Percentiles rank a stretch among this genome's conserved stretches.
phyloP scores from a whole-genome alignment of 2,329 filamentous ascomycete species.

The Aspergillus sp. region DNA sequence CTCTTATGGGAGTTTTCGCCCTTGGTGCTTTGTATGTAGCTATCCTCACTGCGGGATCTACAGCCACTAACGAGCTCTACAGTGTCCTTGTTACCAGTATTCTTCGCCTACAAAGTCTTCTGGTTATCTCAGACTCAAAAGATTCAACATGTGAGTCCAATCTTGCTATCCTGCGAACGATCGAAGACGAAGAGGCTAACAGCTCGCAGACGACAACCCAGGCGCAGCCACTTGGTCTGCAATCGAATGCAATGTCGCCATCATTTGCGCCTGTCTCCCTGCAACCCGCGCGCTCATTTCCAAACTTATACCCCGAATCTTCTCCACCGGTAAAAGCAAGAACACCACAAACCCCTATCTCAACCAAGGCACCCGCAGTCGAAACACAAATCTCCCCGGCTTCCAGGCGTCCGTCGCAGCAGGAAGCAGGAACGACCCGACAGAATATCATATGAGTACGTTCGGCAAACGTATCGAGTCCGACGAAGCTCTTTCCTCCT shows the following conservation, averaged over 20 bases:
- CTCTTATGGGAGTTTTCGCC: constrained; percentile 42
- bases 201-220: constrained; percentile 28
- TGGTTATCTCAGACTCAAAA: constrained; percentile 26
- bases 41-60: background rate
- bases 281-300: constrained; percentile 29
- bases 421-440: background rate
- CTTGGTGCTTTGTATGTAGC: constrained; percentile 43
- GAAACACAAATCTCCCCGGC: constrained; percentile 16
- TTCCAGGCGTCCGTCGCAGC: constrained; percentile 25
- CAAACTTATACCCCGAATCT: constrained; percentile 26
- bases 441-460: background rate
- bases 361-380: constrained; percentile 15
- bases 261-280: constrained; percentile 43
- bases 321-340: constrained; percentile 24
- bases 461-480: background rate
- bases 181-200: background rate
- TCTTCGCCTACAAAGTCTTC: constrained; percentile 31
- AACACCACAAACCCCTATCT: constrained; percentile 20
- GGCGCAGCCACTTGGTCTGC: constrained; percentile 46
- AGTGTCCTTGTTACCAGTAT: constrained; percentile 44
- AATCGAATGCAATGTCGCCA: constrained; percentile 43
- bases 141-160: constrained; percentile 30
- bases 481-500: background rate
- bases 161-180: background rate
- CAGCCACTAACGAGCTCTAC: background rate